Base-by-base conservation (phyloP, 768 basidiomycete species). In the Mycena leptocephala region DNA sequence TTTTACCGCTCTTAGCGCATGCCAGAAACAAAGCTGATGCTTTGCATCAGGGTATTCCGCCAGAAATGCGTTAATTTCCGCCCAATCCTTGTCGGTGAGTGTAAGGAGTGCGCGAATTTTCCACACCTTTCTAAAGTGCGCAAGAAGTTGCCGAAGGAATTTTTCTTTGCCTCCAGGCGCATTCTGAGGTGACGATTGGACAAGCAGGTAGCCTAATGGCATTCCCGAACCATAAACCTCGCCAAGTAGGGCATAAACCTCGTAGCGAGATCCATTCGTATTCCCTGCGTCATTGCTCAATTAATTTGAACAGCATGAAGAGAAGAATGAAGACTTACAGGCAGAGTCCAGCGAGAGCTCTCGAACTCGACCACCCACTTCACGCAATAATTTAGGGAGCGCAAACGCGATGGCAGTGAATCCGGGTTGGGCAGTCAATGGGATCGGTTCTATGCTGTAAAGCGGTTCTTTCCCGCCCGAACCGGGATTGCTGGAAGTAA, bases 1-100 rank as follows among this genome's bases (percentile, higher is more conserved):
- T 39, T 85, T 86, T 10, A 84, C 53, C 0, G 81, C 81, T 14
- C 77, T 72, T 8, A 86, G 67, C 22, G 77, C 79, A 70, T 87
- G 86, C 86, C 86, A 87, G 62, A 84, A 84, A 73, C 86, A 88
- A 51, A 51, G 24, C 48, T 51, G 48, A 51, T 51, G 48, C 24
- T 51, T 51, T 14, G 48, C 48, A 5, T 51, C 48, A 7, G 48
- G 48, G 11, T 51, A 51, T 13, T 51, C 48, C 22, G 48, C n/a
- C 6, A 51, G 22, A 13, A 51, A 51, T 6, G 48, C 48, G 8
- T 51, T 51, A 13, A 51, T 51, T 24, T 51, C 48, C n/a, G 48
- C 3, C 48, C 48, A 51, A 24, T 51, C 48, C 48, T 51, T 51
- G 48, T 51, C 48, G 5, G 48, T 24, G 8, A 51, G 48, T 24